phyloP scores from a whole-genome alignment of 192 early-diverging fungal genomes.

The Ramicandelaber brevisporus region DNA sequence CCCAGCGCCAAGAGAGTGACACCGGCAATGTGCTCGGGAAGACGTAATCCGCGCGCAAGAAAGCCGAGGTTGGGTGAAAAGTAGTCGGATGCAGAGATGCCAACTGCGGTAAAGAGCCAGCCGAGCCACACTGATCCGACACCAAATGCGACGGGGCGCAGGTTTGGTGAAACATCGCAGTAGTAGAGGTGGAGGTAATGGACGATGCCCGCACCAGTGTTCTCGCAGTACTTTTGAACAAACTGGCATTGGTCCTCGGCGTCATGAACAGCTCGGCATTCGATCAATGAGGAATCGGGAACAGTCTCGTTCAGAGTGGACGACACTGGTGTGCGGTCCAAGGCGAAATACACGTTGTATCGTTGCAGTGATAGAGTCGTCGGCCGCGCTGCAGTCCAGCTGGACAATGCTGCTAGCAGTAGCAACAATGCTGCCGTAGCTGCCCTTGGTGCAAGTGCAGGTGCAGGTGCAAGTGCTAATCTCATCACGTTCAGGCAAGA shows the following conservation, averaged over 20 bases:
- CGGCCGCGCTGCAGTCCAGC: no score
- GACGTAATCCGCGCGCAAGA: constrained; percentile 36
- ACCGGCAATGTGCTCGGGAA: constrained; percentile 67
- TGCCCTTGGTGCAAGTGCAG: no score
- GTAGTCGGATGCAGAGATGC: constrained; percentile 59
- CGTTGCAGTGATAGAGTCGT: no score
- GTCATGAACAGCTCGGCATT: constrained; percentile 15
- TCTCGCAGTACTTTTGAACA: constrained; percentile 31
- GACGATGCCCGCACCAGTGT: constrained; percentile 26
- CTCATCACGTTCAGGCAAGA: no score
- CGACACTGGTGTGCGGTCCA: no score
- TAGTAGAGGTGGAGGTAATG: constrained; percentile 20
- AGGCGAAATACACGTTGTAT: no score
- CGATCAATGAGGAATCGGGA: no score
- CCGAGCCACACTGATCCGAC: constrained; percentile 36
- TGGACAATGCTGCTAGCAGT: no score
- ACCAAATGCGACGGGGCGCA: no score
- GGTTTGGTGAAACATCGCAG: constrained; percentile 11
- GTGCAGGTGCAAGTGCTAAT: no score
- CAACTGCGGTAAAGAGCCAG: constrained; percentile 48
- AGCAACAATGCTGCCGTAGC: no score
- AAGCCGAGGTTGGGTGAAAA: constrained; percentile 72
- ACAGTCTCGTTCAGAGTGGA: no score
- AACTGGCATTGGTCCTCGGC: constrained; percentile 27
- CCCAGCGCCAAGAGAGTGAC: constrained; percentile 62